A percentile compares a stretch with the other conserved stretches of the same genome.
phyloP scores from a whole-genome alignment of 176 grass and related monocot species.

The Cenchrus fungigraminus region DNA sequence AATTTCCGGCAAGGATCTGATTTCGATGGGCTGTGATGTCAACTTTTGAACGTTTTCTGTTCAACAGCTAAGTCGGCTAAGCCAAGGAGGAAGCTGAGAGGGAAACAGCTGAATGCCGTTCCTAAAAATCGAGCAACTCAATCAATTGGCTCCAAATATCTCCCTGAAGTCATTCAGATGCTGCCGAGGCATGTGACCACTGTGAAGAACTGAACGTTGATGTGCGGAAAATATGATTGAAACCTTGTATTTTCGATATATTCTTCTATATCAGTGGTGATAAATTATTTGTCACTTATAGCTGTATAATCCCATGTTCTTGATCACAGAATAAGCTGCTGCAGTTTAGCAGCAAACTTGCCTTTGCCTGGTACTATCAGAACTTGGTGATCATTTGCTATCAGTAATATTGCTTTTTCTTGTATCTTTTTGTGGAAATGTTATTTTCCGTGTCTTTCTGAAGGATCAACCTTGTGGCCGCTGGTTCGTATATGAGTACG shows the following conservation, averaged over 20 bases:
- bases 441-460: neutral
- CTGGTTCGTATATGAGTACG: too few species aligned
- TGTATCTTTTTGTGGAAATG: neutral
- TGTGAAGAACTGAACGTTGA: conserved; percentile 64
- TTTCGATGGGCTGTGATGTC: neutral
- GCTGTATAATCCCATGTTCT: conserved; percentile 40
- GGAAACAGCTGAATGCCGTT: conserved; percentile 73
- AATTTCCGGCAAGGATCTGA: neutral
- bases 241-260: conserved; percentile 26
- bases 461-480: too few species aligned
- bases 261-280: conserved; percentile 22
- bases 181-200: conserved; percentile 82
- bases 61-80: conserved; percentile 68
- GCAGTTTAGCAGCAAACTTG: conserved; percentile 8
- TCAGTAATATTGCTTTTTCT: neutral
- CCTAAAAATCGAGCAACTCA: conserved; percentile 63
- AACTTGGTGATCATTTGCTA: conserved; percentile 22
- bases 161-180: conserved; percentile 81
- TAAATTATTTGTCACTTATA: conserved; percentile 29
- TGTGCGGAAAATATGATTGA: neutral
- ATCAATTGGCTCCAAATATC: conserved; percentile 54
- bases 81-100: conserved; percentile 93
- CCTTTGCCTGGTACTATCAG: conserved; percentile 4
- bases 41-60: conserved; percentile 3
- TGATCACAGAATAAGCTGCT: conserved; percentile 40